Percentiles rank a stretch among this genome's conserved stretches.
Evolutionary conservation across 2,329 filamentous ascomycete species (phyloP).

Genomic region (Venturiaceae sp.): DNA sequence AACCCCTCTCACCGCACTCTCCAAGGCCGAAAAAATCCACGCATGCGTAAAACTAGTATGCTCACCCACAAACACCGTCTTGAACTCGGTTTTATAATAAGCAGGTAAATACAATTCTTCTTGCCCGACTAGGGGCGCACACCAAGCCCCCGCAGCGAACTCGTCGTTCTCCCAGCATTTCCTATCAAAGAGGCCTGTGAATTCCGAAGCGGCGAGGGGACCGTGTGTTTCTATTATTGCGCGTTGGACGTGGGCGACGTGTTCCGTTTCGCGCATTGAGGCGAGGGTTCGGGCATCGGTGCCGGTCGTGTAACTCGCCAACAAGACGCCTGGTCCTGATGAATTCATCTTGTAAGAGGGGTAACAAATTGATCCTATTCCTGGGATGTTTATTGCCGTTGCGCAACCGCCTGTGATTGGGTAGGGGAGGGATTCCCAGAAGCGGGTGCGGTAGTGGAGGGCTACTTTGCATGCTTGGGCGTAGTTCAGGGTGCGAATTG

Average conservation of each 20-base stretch:
- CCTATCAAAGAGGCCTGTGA: conserved; percentile 54
- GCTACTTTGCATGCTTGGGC: conserved; percentile 47
- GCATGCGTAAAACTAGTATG: conserved; percentile 64
- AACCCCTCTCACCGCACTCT: conserved; percentile 56
- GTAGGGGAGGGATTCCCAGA: conserved; percentile 43
- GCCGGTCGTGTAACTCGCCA: conserved; percentile 48
- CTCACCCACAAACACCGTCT: conserved; percentile 56
- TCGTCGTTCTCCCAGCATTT: conserved; percentile 58
- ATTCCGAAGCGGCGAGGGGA: conserved; percentile 47
- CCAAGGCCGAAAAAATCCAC: conserved; percentile 58
- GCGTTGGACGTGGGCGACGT: conserved; percentile 53
- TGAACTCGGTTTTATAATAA: conserved; percentile 59
- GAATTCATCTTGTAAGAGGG: conserved; percentile 58
- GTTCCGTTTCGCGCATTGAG: conserved; percentile 45
- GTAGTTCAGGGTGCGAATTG: conserved; percentile 41
- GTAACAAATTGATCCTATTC: conserved; percentile 55
- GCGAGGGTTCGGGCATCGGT: conserved; percentile 35
- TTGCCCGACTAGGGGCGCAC: conserved; percentile 49
- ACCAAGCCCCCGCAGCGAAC: conserved; percentile 54
- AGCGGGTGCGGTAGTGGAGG: conserved; percentile 57
- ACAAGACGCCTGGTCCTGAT: conserved; percentile 50
- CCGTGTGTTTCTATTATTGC: conserved; percentile 60
- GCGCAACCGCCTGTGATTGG: conserved; percentile 58
- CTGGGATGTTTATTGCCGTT: conserved; percentile 49
- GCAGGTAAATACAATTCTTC: conserved; percentile 61